phyloP scores from a whole-genome alignment of 139 green algal species.

The Pedinophyceae sp. region DNA sequence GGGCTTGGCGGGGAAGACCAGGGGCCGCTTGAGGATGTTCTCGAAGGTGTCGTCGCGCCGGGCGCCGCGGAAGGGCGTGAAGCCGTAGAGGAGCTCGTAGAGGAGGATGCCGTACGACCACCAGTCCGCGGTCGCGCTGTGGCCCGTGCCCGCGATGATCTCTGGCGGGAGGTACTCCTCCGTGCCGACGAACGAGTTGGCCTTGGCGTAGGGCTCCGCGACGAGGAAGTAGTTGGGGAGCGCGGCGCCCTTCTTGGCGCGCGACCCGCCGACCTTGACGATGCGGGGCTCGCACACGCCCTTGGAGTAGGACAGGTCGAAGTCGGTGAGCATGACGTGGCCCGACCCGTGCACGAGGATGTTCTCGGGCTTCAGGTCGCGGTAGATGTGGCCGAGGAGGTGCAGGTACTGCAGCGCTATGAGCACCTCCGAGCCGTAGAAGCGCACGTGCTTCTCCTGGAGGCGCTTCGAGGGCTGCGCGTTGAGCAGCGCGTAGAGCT shows the following conservation, averaged over 20 bases:
- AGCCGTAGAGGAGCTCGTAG: slow-evolving; percentile 82
- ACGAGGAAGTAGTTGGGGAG: slow-evolving; percentile 29
- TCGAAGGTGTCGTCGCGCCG: slow-evolving; percentile 77
- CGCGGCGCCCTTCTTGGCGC: background rate
- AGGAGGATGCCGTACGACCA: slow-evolving; percentile 90
- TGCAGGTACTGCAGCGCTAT: slow-evolving; percentile 96
- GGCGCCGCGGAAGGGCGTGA: slow-evolving; percentile 61
- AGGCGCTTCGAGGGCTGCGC: slow-evolving; percentile 56
- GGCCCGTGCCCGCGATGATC: slow-evolving; percentile 67
- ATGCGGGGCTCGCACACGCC: slow-evolving; percentile 27
- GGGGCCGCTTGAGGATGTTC: slow-evolving; percentile 74
- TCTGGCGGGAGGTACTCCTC: slow-evolving; percentile 74
- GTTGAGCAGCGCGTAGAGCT: slow-evolving; percentile 63
- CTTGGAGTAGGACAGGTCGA: slow-evolving; percentile 78
- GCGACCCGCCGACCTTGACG: slow-evolving; percentile 5
- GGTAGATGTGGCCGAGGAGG: slow-evolving; percentile 85
- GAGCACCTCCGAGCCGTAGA: slow-evolving; percentile 87
- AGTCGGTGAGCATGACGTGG: slow-evolving; percentile 93
- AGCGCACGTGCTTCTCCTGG: slow-evolving; percentile 52
- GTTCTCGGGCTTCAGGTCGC: slow-evolving; percentile 98
- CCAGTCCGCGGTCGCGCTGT: slow-evolving; percentile 57
- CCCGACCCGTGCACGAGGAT: slow-evolving; percentile 77
- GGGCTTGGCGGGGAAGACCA: slow-evolving; percentile 58
- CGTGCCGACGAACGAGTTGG: slow-evolving; percentile 84
- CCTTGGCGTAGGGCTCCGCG: slow-evolving; percentile 59